These are phyloP conservation scores for Daedaleopsis sinensis DNA, from an alignment of 768 basidiomycete genomes.

Conservation along the genomic window DNA sequence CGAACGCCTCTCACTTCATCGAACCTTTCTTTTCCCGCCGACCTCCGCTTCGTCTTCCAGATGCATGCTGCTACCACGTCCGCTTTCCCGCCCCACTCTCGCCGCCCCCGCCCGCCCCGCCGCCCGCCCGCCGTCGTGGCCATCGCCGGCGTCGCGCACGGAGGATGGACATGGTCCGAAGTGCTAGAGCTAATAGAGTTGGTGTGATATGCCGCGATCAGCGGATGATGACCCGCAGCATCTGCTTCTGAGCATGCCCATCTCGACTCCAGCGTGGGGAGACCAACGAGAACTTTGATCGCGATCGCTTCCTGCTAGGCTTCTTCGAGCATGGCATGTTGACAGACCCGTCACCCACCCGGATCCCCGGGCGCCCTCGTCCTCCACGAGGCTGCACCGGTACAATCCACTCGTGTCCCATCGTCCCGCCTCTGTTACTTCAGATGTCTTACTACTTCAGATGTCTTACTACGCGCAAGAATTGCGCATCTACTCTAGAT, in stretches of 20 bases:
- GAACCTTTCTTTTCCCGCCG: constrained; percentile 3
- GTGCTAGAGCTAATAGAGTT: too few species aligned
- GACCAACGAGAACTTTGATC: constrained; percentile 13
- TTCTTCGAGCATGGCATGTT: constrained; percentile 9
- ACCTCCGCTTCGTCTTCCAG: constrained; percentile 8
- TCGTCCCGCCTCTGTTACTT: too few species aligned
- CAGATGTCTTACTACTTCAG: too few species aligned
- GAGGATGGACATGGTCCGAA: too few species aligned
- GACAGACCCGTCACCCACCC: background rate
- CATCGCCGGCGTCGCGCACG: background rate
- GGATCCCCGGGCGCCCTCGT: background rate
- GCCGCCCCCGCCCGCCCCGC: background rate
- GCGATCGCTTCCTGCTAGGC: constrained; percentile 7
- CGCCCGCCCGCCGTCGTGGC: background rate
- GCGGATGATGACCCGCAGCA: constrained; percentile 19
- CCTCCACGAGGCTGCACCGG: constrained; percentile 1
- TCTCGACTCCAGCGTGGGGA: constrained; percentile 1
- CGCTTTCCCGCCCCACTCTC: background rate
- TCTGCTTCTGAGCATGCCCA: constrained; percentile 15
- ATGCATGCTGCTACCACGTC: constrained; percentile 17
- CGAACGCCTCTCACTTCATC: constrained; percentile 8
- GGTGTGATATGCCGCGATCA: constrained; percentile 18
- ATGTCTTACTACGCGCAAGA: too few species aligned
- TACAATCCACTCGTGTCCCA: background rate
- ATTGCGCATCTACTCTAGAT: constrained; percentile 18